These are phyloP conservation scores for Pseudogymnoascus sp. DNA, from an alignment of 2,329 filamentous ascomycete genomes.

Conservation along the genomic window DNA sequence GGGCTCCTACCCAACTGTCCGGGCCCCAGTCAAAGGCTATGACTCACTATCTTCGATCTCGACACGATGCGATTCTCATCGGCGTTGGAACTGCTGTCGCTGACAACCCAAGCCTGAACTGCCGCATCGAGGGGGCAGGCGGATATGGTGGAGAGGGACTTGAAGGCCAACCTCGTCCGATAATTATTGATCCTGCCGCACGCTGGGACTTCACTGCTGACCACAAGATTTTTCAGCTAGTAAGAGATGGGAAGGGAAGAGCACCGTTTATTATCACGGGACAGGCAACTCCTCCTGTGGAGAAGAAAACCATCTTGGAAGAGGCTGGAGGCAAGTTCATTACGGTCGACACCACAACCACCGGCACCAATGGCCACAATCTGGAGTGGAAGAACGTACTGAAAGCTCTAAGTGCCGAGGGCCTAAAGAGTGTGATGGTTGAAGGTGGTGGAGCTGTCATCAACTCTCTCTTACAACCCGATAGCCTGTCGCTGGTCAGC, in stretches of 20 bases:
- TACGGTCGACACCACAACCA: neutral
- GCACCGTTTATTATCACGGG: conserved; percentile 65
- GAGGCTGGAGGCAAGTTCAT: conserved; percentile 16
- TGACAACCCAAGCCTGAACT: conserved; percentile 81
- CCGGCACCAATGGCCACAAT: neutral
- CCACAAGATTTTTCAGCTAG: conserved; percentile 58
- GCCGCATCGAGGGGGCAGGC: conserved; percentile 49
- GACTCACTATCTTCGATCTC: conserved; percentile 81
- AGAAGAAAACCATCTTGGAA: conserved; percentile 15
- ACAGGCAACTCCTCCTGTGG: conserved; percentile 19
- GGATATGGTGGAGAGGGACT: conserved; percentile 31
- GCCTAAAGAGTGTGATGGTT: neutral
- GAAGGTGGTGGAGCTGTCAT: conserved; percentile 81
- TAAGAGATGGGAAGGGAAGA: conserved; percentile 54
- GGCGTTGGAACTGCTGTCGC: conserved; percentile 76
- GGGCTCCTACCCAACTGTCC: conserved; percentile 73
- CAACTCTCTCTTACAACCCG: conserved; percentile 58
- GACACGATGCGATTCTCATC: conserved; percentile 75
- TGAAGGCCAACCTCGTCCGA: conserved; percentile 62
- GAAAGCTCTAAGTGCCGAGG: neutral
- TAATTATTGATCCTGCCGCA: conserved; percentile 71
- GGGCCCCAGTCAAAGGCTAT: conserved; percentile 78
- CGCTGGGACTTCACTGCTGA: conserved; percentile 55
- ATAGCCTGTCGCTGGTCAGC: conserved; percentile 55
- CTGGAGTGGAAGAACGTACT: neutral